These are phyloP conservation scores for Paramarasmius palmivorus DNA, from an alignment of 1,284 basidiomycete genomes.

Conservation along the genomic window DNA sequence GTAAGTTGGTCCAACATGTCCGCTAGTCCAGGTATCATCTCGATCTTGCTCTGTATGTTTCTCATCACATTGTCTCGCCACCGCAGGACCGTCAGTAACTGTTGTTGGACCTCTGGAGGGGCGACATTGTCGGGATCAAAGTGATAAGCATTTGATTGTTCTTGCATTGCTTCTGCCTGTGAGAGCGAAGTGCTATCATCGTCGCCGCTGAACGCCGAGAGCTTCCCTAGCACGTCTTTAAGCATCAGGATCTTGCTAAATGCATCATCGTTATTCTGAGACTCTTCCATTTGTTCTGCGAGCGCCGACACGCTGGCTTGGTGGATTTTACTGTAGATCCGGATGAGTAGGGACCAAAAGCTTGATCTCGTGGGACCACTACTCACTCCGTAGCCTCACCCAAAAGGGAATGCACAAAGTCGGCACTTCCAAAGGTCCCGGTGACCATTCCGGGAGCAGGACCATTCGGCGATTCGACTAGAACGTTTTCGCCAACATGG, in stretches of 20 bases:
- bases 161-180: slow-evolving; percentile 53
- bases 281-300: slow-evolving; percentile 66
- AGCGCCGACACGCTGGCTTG: slow-evolving; percentile 84
- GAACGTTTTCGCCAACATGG: slow-evolving; percentile 80
- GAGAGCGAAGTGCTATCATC: slow-evolving; percentile 49
- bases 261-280: slow-evolving; percentile 31
- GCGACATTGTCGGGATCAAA: slow-evolving; percentile 61
- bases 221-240: slow-evolving; percentile 48
- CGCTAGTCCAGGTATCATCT: slow-evolving; percentile 69
- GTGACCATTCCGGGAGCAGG: slow-evolving; percentile 77
- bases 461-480: slow-evolving; percentile 71
- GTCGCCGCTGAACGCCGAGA: slow-evolving; percentile 42
- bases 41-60: slow-evolving; percentile 52
- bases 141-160: slow-evolving; percentile 51
- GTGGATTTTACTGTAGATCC: slow-evolving; percentile 49
- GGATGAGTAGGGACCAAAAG: not conserved
- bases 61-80: slow-evolving; percentile 69
- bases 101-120: slow-evolving; percentile 71
- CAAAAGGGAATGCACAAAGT: slow-evolving; percentile 73
- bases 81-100: slow-evolving; percentile 67
- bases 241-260: slow-evolving; percentile 41
- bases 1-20: slow-evolving; percentile 69
- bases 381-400: slow-evolving; percentile 60
- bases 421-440: slow-evolving; percentile 79
- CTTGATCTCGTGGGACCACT: too few relatives aligned